Conservation (phyloP, 2,329 filamentous ascomycete species). For the Colletotrichum ledebouriae region DNA sequence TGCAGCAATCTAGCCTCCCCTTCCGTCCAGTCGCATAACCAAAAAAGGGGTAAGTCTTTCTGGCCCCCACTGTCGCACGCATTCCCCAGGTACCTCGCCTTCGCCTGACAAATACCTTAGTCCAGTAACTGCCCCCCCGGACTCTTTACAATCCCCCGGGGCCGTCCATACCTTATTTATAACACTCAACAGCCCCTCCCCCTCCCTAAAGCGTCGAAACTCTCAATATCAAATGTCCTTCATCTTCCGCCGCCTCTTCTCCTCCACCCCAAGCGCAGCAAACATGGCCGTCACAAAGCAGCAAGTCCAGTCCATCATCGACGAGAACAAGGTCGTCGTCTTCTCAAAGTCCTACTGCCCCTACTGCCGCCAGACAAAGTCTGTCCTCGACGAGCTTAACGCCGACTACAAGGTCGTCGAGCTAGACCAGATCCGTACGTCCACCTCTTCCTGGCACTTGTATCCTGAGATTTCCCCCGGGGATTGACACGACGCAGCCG, state of each 20-base stretch:
- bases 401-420: slow-evolving; percentile 84
- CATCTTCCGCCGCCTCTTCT: slow-evolving; percentile 77
- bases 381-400: slow-evolving; percentile 75
- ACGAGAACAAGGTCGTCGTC: slow-evolving; percentile 91
- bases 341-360: slow-evolving; percentile 99
- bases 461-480: not conserved
- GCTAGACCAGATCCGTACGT: slow-evolving; percentile 86
- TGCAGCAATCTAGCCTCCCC: too few species aligned
- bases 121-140: too few species aligned
- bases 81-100: too few species aligned
- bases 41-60: not conserved
- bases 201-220: not conserved
- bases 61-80: too few species aligned
- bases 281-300: slow-evolving; percentile 86
- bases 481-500: slow-evolving; percentile 66
- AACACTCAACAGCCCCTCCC: slow-evolving; percentile 7
- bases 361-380: slow-evolving; percentile 87
- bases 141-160: not conserved
- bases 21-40: not conserved
- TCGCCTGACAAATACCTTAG: slow-evolving; percentile 19
- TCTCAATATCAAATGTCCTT: slow-evolving; percentile 68
- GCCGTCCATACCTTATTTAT: not conserved
- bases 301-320: slow-evolving; percentile 88
- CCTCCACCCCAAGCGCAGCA: slow-evolving; percentile 64
- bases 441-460: not conserved